phyloP scores from a whole-genome alignment of 2,329 filamentous ascomycete genomes.

The Fusarium protoensiforme region DNA sequence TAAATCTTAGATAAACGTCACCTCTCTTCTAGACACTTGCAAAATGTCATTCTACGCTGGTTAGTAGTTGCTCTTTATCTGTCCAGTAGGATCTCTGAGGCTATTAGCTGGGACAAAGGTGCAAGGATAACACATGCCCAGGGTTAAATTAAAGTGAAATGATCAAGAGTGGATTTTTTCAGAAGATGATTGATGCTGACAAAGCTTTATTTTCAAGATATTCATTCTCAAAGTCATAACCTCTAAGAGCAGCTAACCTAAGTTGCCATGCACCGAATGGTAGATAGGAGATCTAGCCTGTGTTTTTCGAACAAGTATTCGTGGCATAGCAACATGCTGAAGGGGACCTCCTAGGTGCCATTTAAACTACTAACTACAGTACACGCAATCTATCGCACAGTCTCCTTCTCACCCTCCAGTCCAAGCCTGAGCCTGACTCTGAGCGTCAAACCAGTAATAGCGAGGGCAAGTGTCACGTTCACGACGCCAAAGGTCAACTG shows the following conservation, averaged over 20 bases:
- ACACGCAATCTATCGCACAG: background rate
- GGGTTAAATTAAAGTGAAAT: background rate
- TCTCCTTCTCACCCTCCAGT: background rate
- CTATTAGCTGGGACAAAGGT: background rate
- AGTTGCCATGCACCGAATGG: background rate
- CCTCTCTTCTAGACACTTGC: background rate
- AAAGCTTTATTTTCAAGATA: no score
- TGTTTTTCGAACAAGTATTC: background rate
- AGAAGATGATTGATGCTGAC: no score
- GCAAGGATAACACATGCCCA: background rate
- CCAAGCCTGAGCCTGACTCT: background rate
- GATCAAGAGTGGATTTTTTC: background rate
- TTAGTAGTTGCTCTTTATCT: background rate
- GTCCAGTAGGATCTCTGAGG: no score
- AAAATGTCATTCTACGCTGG: background rate
- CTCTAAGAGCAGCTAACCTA: background rate
- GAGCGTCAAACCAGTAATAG: background rate
- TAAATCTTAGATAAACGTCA: background rate
- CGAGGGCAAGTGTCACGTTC: background rate
- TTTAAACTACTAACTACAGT: rapidly evolving
- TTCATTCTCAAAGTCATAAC: background rate
- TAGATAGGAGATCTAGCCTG: background rate
- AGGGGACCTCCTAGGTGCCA: background rate
- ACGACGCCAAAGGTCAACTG: background rate
- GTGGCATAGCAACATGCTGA: background rate